These are phyloP conservation scores for Xylariaceae sp. DNA, from an alignment of 2,329 filamentous ascomycete genomes.

Conservation along the genomic window DNA sequence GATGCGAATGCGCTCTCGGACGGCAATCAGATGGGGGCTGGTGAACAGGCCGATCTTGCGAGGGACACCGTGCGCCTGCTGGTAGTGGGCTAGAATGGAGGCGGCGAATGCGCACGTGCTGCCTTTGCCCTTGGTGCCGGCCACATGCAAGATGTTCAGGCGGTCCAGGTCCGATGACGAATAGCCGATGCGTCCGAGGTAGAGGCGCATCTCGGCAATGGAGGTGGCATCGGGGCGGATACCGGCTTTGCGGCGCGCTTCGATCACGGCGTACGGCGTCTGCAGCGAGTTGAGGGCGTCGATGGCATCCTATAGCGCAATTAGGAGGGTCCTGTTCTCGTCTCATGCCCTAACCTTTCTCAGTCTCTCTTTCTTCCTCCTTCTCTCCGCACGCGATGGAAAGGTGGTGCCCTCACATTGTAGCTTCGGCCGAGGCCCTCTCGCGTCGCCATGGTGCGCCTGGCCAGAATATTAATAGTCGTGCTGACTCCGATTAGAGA, in stretches of 20 bases:
- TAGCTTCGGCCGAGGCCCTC: constrained; percentile 22
- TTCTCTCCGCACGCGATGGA: neutral
- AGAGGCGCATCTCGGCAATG: constrained; percentile 74
- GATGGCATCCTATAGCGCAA: constrained; percentile 65
- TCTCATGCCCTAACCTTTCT: neutral
- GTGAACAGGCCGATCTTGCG: constrained; percentile 59
- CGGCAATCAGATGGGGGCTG: constrained; percentile 62
- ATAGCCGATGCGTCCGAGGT: constrained; percentile 73
- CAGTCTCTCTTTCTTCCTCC: too few relatives aligned
- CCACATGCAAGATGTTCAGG: constrained; percentile 65
- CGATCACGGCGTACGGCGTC: constrained; percentile 75
- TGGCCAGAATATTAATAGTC: constrained; percentile 2
- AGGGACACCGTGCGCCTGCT: constrained; percentile 32
- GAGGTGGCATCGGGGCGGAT: constrained; percentile 62
- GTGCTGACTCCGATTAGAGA: constrained; percentile 10
- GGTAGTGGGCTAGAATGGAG: constrained; percentile 54
- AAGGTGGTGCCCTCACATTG: constrained; percentile 20
- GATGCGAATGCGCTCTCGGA: constrained; percentile 62
- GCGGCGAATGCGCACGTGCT: constrained; percentile 64
- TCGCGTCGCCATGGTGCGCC: constrained; percentile 28
- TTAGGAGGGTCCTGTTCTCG: constrained; percentile 2
- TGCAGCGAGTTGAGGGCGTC: constrained; percentile 83
- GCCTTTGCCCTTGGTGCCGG: constrained; percentile 74
- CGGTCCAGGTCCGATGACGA: constrained; percentile 51
- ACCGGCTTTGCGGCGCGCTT: constrained; percentile 71